Evolutionary conservation across 352 stramenopile species (phyloP).

Genomic region (Phytophthora cryptogea): DNA sequence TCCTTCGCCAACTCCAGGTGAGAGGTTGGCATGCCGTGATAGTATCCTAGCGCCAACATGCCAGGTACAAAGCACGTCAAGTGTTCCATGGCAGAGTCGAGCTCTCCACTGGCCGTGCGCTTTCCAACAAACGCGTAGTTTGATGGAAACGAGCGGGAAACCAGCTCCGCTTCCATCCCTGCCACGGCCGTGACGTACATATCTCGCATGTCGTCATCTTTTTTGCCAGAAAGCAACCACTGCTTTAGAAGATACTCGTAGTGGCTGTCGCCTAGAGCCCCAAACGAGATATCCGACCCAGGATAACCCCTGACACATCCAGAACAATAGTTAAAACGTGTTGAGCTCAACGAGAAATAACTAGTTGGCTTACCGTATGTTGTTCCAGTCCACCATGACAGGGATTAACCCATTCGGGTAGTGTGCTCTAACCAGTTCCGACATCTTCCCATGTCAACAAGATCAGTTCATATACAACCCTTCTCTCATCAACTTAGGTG

Average conservation of each 20-base stretch:
- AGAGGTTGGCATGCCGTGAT: slow-evolving; percentile 51
- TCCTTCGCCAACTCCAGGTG: slow-evolving; percentile 76
- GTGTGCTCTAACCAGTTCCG: slow-evolving; percentile 27
- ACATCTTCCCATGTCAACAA: slow-evolving; percentile 26
- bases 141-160: slow-evolving; percentile 41
- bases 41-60: slow-evolving; percentile 70
- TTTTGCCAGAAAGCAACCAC: slow-evolving; percentile 65
- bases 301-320: slow-evolving; percentile 4
- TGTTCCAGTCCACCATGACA: slow-evolving; percentile 41
- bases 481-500: background rate
- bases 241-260: slow-evolving; percentile 85
- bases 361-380: slow-evolving; percentile 22
- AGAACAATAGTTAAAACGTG: background rate
- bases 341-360: background rate
- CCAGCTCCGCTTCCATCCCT: slow-evolving; percentile 48
- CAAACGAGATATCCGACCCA: slow-evolving; percentile 45
- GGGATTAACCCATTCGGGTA: slow-evolving; percentile 54
- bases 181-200: slow-evolving; percentile 61
- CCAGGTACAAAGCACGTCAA: slow-evolving; percentile 89
- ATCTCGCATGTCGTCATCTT: slow-evolving; percentile 44
- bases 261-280: slow-evolving; percentile 68
- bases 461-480: background rate
- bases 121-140: slow-evolving; percentile 58
- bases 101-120: slow-evolving; percentile 20
- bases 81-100: slow-evolving; percentile 77